phyloP scores from a whole-genome alignment of 352 stramenopile genomes.

The Globisporangium yorkense region DNA sequence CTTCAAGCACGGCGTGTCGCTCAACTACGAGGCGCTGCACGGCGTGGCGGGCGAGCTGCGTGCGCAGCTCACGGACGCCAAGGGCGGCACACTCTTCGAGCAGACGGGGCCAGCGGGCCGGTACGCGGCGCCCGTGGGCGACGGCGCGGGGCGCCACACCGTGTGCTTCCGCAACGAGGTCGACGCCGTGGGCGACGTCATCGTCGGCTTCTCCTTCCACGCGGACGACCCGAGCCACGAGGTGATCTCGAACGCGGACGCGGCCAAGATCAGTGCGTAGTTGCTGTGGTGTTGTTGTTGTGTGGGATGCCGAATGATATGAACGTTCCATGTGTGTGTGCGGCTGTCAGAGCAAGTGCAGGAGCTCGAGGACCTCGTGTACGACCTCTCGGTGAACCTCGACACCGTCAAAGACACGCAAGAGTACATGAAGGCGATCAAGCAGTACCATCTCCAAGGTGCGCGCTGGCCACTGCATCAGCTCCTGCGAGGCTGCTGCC shows the following conservation, averaged over 20 bases:
- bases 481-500: too few relatives aligned
- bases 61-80: conserved; percentile 57
- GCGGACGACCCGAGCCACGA: conserved; percentile 79
- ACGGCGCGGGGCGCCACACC: conserved; percentile 45
- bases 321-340: neutral
- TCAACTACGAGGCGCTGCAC: conserved; percentile 80
- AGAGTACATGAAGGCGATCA: conserved; percentile 84
- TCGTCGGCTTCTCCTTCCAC: conserved; percentile 84
- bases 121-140: conserved; percentile 48
- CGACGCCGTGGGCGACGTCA: conserved; percentile 52
- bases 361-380: conserved; percentile 82
- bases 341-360: conserved; percentile 70
- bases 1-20: conserved; percentile 80
- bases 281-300: neutral
- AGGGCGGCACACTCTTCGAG: conserved; percentile 47
- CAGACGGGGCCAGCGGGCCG: conserved; percentile 46
- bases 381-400: conserved; percentile 78
- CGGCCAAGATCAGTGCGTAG: conserved; percentile 83
- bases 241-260: conserved; percentile 84
- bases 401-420: conserved; percentile 87
- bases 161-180: conserved; percentile 75
- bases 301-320: neutral
- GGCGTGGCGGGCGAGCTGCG: conserved; percentile 69
- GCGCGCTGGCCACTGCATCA: conserved; percentile 2
- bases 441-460: conserved; percentile 73